These are phyloP conservation scores for Aaosphaeria pasadenensis DNA, from an alignment of 2,329 filamentous ascomycete genomes.

Conservation along the genomic window DNA sequence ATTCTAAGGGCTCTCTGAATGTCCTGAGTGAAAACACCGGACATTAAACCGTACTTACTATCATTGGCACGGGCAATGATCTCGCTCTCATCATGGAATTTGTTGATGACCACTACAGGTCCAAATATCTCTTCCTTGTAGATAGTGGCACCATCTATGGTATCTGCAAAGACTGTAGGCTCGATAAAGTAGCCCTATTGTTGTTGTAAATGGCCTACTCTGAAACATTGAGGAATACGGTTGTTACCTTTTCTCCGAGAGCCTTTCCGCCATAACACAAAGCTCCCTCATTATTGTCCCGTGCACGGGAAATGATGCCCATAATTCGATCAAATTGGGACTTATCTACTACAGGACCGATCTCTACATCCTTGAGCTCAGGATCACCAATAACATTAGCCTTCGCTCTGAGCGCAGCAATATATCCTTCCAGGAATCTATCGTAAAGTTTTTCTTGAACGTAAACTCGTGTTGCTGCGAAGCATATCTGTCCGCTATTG, in stretches of 20 bases:
- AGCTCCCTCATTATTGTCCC: not conserved
- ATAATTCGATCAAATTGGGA: not conserved
- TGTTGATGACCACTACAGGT: slow-evolving; percentile 59
- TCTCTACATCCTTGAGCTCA: not conserved
- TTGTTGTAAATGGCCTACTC: not conserved
- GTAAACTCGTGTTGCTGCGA: slow-evolving; percentile 52
- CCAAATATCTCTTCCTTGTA: slow-evolving; percentile 58
- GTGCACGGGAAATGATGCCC: not conserved
- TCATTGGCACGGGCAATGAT: slow-evolving; percentile 14
- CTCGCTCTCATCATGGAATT: slow-evolving; percentile 52
- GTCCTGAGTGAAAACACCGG: slow-evolving; percentile 2
- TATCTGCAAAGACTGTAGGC: slow-evolving; percentile 55
- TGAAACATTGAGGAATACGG: slow-evolving; percentile 33
- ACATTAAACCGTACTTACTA: not conserved
- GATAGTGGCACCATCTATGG: slow-evolving; percentile 50
- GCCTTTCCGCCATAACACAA: not conserved
- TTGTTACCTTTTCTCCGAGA: slow-evolving; percentile 8
- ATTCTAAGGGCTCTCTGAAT: not conserved
- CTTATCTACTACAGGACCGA: not conserved
- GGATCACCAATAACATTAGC: not conserved
- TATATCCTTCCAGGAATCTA: slow-evolving; percentile 37
- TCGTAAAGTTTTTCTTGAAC: slow-evolving; percentile 60
- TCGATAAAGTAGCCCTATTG: slow-evolving; percentile 44
- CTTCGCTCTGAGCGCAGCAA: not conserved
- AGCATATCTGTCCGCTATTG: slow-evolving; percentile 17